Evolutionary conservation across 768 basidiomycete genomes (phyloP), one percentile per base, ranked within the genome.

Genomic region (Hypsizygus marmoreus): DNA sequence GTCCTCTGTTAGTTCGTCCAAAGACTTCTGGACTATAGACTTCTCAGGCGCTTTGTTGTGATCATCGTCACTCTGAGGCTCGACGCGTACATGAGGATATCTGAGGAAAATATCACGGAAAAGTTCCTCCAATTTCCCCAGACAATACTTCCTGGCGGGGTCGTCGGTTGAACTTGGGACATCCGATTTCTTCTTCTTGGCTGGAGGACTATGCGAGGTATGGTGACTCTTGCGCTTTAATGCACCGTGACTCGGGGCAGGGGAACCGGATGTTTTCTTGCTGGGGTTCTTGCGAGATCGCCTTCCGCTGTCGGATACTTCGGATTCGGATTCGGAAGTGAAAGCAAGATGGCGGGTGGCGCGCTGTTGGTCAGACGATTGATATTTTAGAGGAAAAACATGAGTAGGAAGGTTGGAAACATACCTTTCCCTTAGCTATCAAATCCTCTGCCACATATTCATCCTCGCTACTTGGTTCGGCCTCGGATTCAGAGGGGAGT

Each of bases 111-210:
- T 80, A 22, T 82, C 76, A 49, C 70, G 71, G 63, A 91, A 80
- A 50, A 91, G 68, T 37, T 87, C 85, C 55, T 82, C 78, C 55
- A 91, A 66, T 65, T 91, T 91, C 11, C 77, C 76, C 38, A 88
- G 71, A 63, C 91, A 93, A 54, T 91, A 92, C 60, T 84, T 90
- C 51, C 91, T 76, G 0, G 80, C 75, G 7, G 87, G 81, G 56
- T 93, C 90, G n/a, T 84, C 84, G 5, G 69, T 63, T 1, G 72
- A 65, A n/a, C 58, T 55, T 16, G 65, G 22, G 10, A 69, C 67
- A 29, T 63, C 62, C 23, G 71, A 66, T 23, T 73, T 72, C 54
- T 72, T 77, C 57, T 76, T 72, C 59, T 82, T 83, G 11, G 75
- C 60, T 13, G 74, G 56, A 6, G 71, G 72, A 8, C 71, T 63